Evolutionary conservation across 164 flowering plant species (phyloP).

Genomic region (Platanus orientalis): DNA sequence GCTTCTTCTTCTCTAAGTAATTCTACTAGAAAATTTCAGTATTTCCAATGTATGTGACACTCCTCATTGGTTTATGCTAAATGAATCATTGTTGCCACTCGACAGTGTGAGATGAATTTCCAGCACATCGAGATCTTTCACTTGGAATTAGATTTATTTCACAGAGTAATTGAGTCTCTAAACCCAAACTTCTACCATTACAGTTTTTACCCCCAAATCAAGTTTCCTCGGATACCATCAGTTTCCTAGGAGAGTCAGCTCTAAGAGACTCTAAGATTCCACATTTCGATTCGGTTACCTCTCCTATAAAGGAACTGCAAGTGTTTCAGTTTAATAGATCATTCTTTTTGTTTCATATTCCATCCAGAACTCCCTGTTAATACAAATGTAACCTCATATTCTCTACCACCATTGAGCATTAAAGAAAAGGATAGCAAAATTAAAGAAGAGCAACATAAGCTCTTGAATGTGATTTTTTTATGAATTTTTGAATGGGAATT

Average conservation of each 20-base stretch:
- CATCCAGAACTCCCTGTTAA: too few relatives aligned
- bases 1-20: conserved; percentile 51
- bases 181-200: conserved; percentile 71
- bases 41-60: conserved; percentile 7
- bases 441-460: too few relatives aligned
- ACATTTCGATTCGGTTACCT: conserved; percentile 42
- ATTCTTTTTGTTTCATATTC: conserved; percentile 58
- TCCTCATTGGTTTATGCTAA: conserved; percentile 41
- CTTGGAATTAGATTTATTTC: conserved; percentile 32
- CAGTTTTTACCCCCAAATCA: conserved; percentile 63
- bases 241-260: conserved; percentile 58
- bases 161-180: conserved; percentile 44
- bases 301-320: conserved; percentile 43
- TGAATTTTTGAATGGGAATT: too few relatives aligned
- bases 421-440: too few relatives aligned
- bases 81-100: conserved; percentile 66
- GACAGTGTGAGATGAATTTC: conserved; percentile 41
- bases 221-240: conserved; percentile 69
- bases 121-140: conserved; percentile 80
- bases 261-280: conserved; percentile 47
- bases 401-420: too few relatives aligned
- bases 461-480: too few relatives aligned
- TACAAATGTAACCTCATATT: too few relatives aligned
- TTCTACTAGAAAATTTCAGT: conserved; percentile 29
- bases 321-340: conserved; percentile 58